Evolutionary conservation across 805 yeast species (phyloP), one percentile per base, ranked within the genome.

Genomic region (Scheffersomyces lignosus): DNA sequence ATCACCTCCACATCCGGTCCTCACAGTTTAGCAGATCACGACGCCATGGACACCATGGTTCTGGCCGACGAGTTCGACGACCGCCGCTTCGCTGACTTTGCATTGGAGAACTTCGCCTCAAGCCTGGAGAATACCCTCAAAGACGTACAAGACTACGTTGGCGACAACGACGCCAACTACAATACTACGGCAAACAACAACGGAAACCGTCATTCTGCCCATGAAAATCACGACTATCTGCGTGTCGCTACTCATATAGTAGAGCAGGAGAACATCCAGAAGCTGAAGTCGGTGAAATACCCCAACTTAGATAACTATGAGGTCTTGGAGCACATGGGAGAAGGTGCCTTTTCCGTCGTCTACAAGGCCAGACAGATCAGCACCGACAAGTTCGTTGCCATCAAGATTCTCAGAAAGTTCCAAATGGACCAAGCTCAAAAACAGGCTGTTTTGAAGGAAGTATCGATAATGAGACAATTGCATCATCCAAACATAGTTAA

Each of bases 261-360:
- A 12, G 66, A 63, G 39, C 63, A 65, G 45, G 70, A 64, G 42
- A 50, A 51, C 5, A 9, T 50, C 23, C 41, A 47, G 22, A 50
- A 48, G 17, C 52, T 41, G 37, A 48, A 46, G 24, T 35, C 43
- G n/a, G 39, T 43, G 15, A 51, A 54, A 35, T 69, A 62, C 29
- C 71, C 73, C 3, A 56, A 56, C 33, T 54, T 70, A 37, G 64
- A 69, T 13, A 55, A 65, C 40, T 78, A 77, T 52, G 54, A 65
- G 31, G 58, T 78, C 18, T 38, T 65, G 36, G 75, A 71, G 16
- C 70, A 71, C 33, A 73, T 86, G 44, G 95, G 95, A 6, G 93
- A 86, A 57, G 95, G 95, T 17, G 90, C 95, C 0, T 86, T 86
- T 47, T 83, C 90, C 3, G 73, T 78, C 20, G 95, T 86, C 13